These are phyloP conservation scores for Penstemon barbatus DNA, from an alignment of 257 asterid genomes.

Conservation along the genomic window DNA sequence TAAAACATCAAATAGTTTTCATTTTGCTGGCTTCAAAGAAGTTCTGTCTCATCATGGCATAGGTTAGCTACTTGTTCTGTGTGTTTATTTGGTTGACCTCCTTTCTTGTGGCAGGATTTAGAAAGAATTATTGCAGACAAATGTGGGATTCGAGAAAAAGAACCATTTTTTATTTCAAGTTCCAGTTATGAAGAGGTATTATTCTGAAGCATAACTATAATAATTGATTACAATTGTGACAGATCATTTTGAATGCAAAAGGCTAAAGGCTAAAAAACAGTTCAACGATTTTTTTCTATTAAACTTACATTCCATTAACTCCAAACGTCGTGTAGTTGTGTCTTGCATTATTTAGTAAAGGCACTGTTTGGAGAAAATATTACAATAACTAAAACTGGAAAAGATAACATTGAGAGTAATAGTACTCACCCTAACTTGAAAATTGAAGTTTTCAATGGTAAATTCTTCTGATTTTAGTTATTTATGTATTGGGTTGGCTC, in stretches of 20 bases:
- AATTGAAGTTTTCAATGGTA: too few relatives aligned
- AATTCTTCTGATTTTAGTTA: too few relatives aligned
- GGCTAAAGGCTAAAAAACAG: conserved; percentile 5
- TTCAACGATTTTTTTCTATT: conserved; percentile 7
- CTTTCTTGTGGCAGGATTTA: conserved; percentile 59
- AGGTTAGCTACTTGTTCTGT: conserved; percentile 14
- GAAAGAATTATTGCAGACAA: conserved; percentile 71
- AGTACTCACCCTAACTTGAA: too few relatives aligned
- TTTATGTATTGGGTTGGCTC: too few relatives aligned
- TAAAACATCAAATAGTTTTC: not conserved
- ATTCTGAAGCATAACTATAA: conserved; percentile 4
- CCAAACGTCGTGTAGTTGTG: not conserved
- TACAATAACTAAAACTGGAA: not conserved
- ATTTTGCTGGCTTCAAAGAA: not conserved
- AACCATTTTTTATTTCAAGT: conserved; percentile 73
- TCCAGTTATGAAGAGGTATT: conserved; percentile 55
- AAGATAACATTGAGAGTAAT: too few relatives aligned
- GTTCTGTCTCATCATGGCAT: not conserved
- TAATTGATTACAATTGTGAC: not conserved
- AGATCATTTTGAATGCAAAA: not conserved
- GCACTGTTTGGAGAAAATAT: not conserved
- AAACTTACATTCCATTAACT: not conserved
- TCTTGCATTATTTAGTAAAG: not conserved
- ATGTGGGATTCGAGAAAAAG: conserved; percentile 72
- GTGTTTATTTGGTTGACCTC: not conserved